Evolutionary conservation across 2,329 filamentous ascomycete genomes (phyloP), one percentile per base, ranked within the genome.

Genomic region (Penicillium glabrum): DNA sequence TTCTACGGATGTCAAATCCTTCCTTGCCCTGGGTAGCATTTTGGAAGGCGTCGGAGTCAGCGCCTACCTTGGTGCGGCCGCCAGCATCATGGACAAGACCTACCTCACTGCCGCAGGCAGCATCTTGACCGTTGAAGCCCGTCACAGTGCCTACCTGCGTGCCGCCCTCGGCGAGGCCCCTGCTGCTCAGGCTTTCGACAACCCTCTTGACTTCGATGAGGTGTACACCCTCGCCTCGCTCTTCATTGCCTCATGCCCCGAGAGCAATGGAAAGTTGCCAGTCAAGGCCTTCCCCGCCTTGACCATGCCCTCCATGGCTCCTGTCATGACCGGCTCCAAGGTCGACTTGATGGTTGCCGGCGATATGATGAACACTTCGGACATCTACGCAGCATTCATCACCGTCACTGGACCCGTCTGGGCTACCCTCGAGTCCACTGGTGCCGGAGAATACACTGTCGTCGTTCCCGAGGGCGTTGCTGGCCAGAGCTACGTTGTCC

Each of bases 81-180:
- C 81, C 24, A 76, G 78, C 57, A 86, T 85, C 60, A 78, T 81
- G 58, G 79, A 81, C 69, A 80, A 84, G 60, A 75, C 76, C 23
- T 87, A 87, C 72, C 75, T 89, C 46, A 83, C 82, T 0, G 81
- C 81, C 5, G 86, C 86, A 1, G 86, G 82, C 23, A 82, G 82
- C 54, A 85, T 90, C 66, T 76, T 89, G 31, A 84, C 84, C 27
- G 82, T 88, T 54, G 86, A 89, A 66, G 80, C 86, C 33, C 81
- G 86, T 8, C 86, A 89, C 75, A 82, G 81, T 1, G 77, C 87
- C 4, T 87, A 86, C 74, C 76, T 88, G 61, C 83, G 86, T 52
- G 71, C 75, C 29, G 75, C 75, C 11, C 73, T 80, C 19, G 71
- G 75, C 47, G 68, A 84, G 64, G 70, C 72, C 5, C 83, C 86